Evolutionary conservation across 139 green algal species (phyloP).

Genomic region (Desmodesmus armatus): DNA sequence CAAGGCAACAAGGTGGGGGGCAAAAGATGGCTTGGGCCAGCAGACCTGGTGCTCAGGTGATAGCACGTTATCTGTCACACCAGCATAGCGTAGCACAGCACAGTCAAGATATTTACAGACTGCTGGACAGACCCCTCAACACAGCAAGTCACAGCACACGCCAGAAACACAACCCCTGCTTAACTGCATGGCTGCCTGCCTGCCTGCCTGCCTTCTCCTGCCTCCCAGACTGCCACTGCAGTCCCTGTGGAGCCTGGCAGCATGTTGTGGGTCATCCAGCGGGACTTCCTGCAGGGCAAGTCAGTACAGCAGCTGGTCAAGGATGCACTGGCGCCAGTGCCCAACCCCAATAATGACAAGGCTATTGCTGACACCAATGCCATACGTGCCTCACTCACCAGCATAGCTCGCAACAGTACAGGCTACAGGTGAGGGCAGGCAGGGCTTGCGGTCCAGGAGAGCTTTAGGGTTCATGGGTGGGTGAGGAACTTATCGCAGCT

Average conservation of each 20-base stretch:
- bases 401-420: constrained; percentile 74
- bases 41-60: too few species aligned
- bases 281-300: constrained; percentile 91
- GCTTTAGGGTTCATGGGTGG: too few species aligned
- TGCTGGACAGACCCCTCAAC: too few species aligned
- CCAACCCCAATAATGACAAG: constrained; percentile 75
- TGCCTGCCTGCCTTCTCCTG: background rate
- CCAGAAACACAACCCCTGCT: too few species aligned
- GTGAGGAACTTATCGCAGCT: too few species aligned
- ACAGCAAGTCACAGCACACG: too few species aligned
- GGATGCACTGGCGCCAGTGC: constrained; percentile 77
- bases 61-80: too few species aligned
- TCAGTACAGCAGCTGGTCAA: constrained; percentile 60
- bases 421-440: constrained; percentile 51
- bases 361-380: constrained; percentile 65
- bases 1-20: constrained; percentile 9
- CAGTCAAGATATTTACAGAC: too few species aligned
- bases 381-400: constrained; percentile 68
- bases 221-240: background rate
- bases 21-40: too few species aligned
- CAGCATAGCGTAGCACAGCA: too few species aligned
- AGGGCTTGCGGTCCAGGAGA: too few species aligned
- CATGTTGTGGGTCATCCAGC: constrained; percentile 96
- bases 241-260: constrained; percentile 66
- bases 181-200: background rate